phyloP scores from a whole-genome alignment of 1,284 basidiomycete genomes.

The Baeospora myosura region DNA sequence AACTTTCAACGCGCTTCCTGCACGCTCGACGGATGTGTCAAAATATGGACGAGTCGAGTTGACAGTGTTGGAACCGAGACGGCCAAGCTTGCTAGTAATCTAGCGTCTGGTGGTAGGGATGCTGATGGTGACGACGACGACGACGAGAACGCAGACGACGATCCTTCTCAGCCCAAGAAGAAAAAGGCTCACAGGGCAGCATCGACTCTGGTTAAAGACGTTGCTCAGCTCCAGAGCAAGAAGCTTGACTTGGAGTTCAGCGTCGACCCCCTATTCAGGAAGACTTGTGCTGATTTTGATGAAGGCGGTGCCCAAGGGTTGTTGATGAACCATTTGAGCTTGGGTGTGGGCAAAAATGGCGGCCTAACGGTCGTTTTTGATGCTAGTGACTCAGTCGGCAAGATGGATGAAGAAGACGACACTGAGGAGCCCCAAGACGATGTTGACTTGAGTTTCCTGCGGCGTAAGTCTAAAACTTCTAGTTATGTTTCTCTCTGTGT shows the following conservation, averaged over 20 bases:
- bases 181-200: conserved; percentile 63
- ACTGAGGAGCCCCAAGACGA: conserved; percentile 56
- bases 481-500: no score
- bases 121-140: conserved; percentile 54
- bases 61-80: conserved; percentile 97
- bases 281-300: conserved; percentile 97
- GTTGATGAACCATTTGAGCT: conserved; percentile 84
- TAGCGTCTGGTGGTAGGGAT: conserved; percentile 62
- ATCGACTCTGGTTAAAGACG: conserved; percentile 81
- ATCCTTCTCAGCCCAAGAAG: conserved; percentile 49
- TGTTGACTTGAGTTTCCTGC: conserved; percentile 62
- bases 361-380: conserved; percentile 92
- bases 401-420: conserved; percentile 68
- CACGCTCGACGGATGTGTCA: conserved; percentile 97
- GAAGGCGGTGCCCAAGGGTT: conserved; percentile 95
- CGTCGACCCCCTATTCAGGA: conserved; percentile 95
- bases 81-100: conserved; percentile 88
- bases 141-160: conserved; percentile 56
- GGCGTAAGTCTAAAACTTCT: conserved; percentile 46
- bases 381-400: conserved; percentile 84
- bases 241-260: conserved; percentile 93
- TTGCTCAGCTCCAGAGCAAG: conserved; percentile 79
- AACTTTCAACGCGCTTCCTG: conserved; percentile 98
- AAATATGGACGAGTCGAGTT: conserved; percentile 98
- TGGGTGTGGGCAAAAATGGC: conserved; percentile 74